A percentile compares a stretch with the other conserved stretches of the same genome.
These are phyloP conservation scores for Kazachstania sp. DNA, from an alignment of 1,139 yeast genomes.

Conservation along the genomic window DNA sequence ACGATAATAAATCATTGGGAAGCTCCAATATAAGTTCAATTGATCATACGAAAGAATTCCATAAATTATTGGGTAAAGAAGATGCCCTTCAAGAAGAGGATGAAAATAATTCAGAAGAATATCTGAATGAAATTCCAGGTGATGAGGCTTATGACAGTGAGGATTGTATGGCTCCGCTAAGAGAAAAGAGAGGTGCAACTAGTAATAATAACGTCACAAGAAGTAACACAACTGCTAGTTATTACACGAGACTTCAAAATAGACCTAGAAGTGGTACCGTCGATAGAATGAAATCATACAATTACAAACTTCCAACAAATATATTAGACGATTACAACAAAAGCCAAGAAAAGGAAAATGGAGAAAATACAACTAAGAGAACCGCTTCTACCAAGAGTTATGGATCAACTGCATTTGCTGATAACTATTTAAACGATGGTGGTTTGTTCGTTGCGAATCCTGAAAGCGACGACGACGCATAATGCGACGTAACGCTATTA, in stretches of 20 bases:
- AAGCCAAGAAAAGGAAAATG: slow-evolving; percentile 5
- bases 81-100: slow-evolving; percentile 9
- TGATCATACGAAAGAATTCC: slow-evolving; percentile 30
- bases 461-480: slow-evolving; percentile 18
- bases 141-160: slow-evolving; percentile 32
- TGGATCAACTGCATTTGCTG: slow-evolving; percentile 11
- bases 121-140: slow-evolving; percentile 29
- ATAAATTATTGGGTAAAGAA: slow-evolving; percentile 21
- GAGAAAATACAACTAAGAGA: slow-evolving; percentile 3
- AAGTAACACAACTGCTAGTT: slow-evolving; percentile 27
- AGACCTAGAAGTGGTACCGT: slow-evolving; percentile 23
- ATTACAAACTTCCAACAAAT: slow-evolving; percentile 17
- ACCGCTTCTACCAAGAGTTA: slow-evolving; percentile 10
- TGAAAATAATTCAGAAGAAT: slow-evolving; percentile 13
- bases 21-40: slow-evolving; percentile 9
- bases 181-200: slow-evolving; percentile 15
- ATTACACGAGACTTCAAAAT: slow-evolving; percentile 26
- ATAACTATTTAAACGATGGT: slow-evolving; percentile 7
- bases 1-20: slow-evolving; percentile 8
- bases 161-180: slow-evolving; percentile 30
- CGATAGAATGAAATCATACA: slow-evolving; percentile 14
- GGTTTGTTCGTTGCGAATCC: slow-evolving; percentile 28
- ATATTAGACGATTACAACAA: slow-evolving; percentile 14
- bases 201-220: slow-evolving; percentile 14
- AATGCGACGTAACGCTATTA: too few species aligned